A percentile compares a stretch with the other conserved stretches of the same genome.
These are phyloP conservation scores for Coemansia guatemalensis DNA, from an alignment of 192 early-diverging fungal species.

Conservation along the genomic window DNA sequence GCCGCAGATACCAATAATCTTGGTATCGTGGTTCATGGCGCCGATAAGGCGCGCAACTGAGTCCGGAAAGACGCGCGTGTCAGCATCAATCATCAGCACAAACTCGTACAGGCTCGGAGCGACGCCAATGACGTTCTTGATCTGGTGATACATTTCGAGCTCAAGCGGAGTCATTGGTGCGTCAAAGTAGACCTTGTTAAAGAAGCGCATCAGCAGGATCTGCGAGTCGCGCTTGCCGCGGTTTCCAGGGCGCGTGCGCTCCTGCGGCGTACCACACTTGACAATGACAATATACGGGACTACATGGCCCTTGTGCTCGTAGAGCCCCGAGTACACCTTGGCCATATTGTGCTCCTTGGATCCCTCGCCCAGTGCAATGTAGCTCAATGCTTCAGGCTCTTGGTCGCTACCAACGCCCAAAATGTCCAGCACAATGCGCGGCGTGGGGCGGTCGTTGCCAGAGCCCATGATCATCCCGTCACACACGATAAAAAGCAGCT, in stretches of 20 bases:
- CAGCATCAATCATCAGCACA: slow-evolving; percentile 97
- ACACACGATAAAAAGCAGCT: slow-evolving; percentile 92
- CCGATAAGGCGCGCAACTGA: slow-evolving; percentile 92
- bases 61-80: slow-evolving; percentile 89
- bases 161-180: slow-evolving; percentile 92
- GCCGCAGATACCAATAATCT: slow-evolving; percentile 93
- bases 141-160: slow-evolving; percentile 97
- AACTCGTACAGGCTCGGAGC: slow-evolving; percentile 96
- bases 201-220: slow-evolving; percentile 96
- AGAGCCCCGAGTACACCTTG: slow-evolving; percentile 97
- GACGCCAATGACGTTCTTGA: slow-evolving; percentile 99
- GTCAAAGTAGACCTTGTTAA: slow-evolving; percentile 96
- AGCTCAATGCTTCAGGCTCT: slow-evolving; percentile 83
- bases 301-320: slow-evolving; percentile 88
- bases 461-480: slow-evolving; percentile 98
- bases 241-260: slow-evolving; percentile 89
- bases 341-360: slow-evolving; percentile 92
- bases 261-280: slow-evolving; percentile 88
- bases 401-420: slow-evolving; percentile 83
- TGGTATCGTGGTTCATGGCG: slow-evolving; percentile 84
- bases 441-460: slow-evolving; percentile 95
- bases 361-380: slow-evolving; percentile 90
- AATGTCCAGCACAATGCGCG: slow-evolving; percentile 95
- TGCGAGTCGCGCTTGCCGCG: slow-evolving; percentile 99
- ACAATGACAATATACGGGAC: slow-evolving; percentile 96